These are phyloP conservation scores for Saccharomycopsis javanensis DNA, from an alignment of 805 yeast genomes.

Conservation along the genomic window DNA sequence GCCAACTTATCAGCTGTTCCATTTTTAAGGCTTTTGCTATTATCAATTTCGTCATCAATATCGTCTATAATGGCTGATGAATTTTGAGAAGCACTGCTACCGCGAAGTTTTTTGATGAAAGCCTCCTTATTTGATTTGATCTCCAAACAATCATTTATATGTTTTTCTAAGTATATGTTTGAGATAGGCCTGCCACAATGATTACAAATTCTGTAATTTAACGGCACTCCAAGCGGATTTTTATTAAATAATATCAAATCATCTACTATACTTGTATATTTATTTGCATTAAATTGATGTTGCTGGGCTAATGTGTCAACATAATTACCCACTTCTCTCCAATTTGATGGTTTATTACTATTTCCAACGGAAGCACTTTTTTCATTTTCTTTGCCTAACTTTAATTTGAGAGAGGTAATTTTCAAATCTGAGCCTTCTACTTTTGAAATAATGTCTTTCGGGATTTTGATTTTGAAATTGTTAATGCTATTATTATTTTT, in stretches of 20 bases:
- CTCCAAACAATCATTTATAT: slow-evolving; percentile 32
- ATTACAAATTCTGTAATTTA: slow-evolving; percentile 39
- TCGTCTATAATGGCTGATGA: neutral
- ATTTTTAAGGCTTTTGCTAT: neutral
- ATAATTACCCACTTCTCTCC: slow-evolving; percentile 28
- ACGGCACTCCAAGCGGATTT: slow-evolving; percentile 31
- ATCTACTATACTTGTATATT: slow-evolving; percentile 1
- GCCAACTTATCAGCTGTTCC: neutral
- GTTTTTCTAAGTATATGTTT: slow-evolving; percentile 29
- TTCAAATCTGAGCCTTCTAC: slow-evolving; percentile 1
- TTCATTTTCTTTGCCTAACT: slow-evolving; percentile 4
- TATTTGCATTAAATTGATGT: neutral
- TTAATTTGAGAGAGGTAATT: slow-evolving; percentile 9
- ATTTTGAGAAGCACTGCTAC: neutral
- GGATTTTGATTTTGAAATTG: slow-evolving; percentile 1
- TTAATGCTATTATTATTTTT: neutral
- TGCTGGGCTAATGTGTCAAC: slow-evolving; percentile 21
- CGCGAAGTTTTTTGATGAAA: neutral
- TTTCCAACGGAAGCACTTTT: neutral
- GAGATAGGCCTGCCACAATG: slow-evolving; percentile 38
- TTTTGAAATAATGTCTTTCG: slow-evolving; percentile 3
- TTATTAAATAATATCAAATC: slow-evolving; percentile 16
- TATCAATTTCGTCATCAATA: neutral
- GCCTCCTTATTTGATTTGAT: slow-evolving; percentile 21
- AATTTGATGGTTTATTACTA: slow-evolving; percentile 10